Evolutionary conservation across 78 protist genomes (phyloP).

Genomic region (Dictyostelium citrinum): DNA sequence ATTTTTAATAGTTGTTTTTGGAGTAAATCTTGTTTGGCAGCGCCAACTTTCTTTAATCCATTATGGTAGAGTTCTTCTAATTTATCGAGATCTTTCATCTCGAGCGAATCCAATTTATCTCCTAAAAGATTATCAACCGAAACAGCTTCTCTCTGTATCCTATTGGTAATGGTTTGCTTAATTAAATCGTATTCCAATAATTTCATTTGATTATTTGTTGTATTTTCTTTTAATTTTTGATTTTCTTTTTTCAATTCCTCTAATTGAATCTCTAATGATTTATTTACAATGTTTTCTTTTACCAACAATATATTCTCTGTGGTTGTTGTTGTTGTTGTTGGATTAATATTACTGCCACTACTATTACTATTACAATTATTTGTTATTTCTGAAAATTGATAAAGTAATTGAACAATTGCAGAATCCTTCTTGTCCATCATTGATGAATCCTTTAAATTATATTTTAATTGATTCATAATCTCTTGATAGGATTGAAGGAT

Average conservation of each 20-base stretch:
- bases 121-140: conserved; percentile 17
- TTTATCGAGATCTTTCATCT: conserved; percentile 10
- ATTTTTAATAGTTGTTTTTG: not conserved
- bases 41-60: conserved; percentile 10
- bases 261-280: not conserved
- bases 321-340: no score
- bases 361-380: no score
- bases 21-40: conserved; percentile 18
- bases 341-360: not conserved
- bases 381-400: not conserved
- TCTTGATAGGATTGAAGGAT: not conserved
- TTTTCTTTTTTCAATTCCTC: not conserved
- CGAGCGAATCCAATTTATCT: not conserved
- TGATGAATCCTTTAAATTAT: not conserved
- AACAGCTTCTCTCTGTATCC: not conserved
- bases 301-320: not conserved
- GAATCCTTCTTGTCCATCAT: not conserved
- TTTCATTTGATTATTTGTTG: not conserved
- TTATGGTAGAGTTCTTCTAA: conserved; percentile 30
- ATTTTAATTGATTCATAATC: not conserved
- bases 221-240: not conserved
- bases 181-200: not conserved
- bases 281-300: conserved; percentile 18
- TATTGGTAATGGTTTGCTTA: not conserved
- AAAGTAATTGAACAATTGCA: not conserved